These are phyloP conservation scores for Torrubiellomyces zombiae DNA, from an alignment of 2,329 filamentous ascomycete genomes.

Conservation along the genomic window DNA sequence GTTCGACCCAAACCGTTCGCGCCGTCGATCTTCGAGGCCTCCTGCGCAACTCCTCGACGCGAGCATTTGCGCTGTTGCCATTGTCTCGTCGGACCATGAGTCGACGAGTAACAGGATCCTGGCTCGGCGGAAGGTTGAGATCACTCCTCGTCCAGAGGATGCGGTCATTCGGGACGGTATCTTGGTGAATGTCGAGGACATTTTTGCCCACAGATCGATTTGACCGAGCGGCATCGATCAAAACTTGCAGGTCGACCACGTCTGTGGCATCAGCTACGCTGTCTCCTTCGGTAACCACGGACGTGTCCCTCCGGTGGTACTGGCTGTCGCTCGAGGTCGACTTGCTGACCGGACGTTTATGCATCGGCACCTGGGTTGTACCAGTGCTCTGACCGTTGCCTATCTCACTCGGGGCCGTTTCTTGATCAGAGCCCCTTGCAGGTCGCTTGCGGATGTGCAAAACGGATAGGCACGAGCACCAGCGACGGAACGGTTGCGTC, in stretches of 20 bases:
- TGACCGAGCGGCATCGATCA: conserved; percentile 16
- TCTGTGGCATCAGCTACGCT: conserved; percentile 4
- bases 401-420: conserved; percentile 11
- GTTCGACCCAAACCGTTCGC: conserved; percentile 8
- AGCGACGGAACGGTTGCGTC: conserved; percentile 8
- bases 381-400: conserved; percentile 3
- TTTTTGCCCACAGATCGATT: conserved; percentile 11
- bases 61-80: too few relatives aligned
- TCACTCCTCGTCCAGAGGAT: conserved; percentile 15
- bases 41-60: conserved; percentile 2
- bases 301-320: conserved; percentile 1
- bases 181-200: conserved; percentile 22
- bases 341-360: conserved; percentile 2
- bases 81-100: conserved; percentile 8
- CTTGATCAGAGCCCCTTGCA: conserved; percentile 7
- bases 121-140: conserved; percentile 20
- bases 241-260: conserved; percentile 14
- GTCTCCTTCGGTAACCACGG: neutral
- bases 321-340: conserved; percentile 3
- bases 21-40: conserved; percentile 4
- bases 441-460: conserved; percentile 8
- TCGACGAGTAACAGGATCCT: conserved; percentile 17
- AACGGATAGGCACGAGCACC: conserved; percentile 8
- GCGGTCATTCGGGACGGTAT: conserved; percentile 22
- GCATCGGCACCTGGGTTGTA: neutral